Conservation (phyloP, 495 filamentous ascomycete genomes). For the Trichoderma virens region DNA sequence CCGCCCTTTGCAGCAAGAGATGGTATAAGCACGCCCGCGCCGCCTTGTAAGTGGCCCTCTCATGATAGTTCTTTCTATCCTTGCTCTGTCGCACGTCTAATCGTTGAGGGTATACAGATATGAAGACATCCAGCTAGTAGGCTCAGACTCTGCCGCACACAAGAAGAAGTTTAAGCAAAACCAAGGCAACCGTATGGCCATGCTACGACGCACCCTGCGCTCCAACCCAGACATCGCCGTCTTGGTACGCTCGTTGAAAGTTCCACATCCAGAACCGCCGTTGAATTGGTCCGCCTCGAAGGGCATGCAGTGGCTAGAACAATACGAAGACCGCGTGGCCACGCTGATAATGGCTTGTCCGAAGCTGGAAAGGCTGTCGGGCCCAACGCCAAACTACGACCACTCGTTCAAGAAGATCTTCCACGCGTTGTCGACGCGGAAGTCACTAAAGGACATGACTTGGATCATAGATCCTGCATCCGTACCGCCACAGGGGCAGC, state of each 20-base stretch:
- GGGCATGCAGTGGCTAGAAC: constrained; percentile 28
- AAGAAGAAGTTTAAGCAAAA: constrained; percentile 60
- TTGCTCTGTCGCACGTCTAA: neutral
- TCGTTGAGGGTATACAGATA: constrained; percentile 43
- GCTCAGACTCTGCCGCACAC: constrained; percentile 54
- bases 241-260: constrained; percentile 65
- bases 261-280: constrained; percentile 52
- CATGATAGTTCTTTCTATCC: neutral
- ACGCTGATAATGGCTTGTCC: constrained; percentile 80
- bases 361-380: constrained; percentile 68
- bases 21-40: constrained; percentile 60
- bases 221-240: constrained; percentile 61
- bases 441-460: constrained; percentile 64
- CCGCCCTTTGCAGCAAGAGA: constrained; percentile 58
- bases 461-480: constrained; percentile 56
- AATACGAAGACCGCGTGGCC: constrained; percentile 65
- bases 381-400: constrained; percentile 61
- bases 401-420: constrained; percentile 68
- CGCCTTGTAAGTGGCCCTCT: constrained; percentile 46
- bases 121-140: constrained; percentile 59
- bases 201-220: constrained; percentile 69
- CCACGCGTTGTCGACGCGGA: constrained; percentile 70
- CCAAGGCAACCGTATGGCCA: constrained; percentile 59
- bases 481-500: neutral
- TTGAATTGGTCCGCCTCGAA: neutral